These are phyloP conservation scores for Malania oleifera DNA, from an alignment of 164 flowering plant genomes.

Conservation along the genomic window DNA sequence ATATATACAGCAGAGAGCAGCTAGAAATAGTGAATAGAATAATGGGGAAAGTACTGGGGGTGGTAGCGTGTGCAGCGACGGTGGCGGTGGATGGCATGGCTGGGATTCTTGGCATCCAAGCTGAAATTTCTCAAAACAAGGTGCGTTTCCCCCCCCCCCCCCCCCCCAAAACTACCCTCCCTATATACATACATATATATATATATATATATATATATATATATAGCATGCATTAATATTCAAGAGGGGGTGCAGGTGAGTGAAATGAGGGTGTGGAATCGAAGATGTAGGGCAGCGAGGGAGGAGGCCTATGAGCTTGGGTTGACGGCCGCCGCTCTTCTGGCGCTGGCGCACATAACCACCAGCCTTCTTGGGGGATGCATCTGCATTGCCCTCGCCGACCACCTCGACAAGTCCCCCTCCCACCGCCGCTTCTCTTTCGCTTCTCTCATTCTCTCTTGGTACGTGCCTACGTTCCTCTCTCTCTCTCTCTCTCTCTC, in stretches of 20 bases:
- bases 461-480: conserved; percentile 4
- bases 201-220: too few species aligned
- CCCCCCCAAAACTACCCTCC: too few species aligned
- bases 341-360: conserved; percentile 6
- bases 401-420: conserved; percentile 1
- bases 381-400: conserved; percentile 7
- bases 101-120: conserved; percentile 7
- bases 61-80: neutral
- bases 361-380: conserved; percentile 6
- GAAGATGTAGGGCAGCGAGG: neutral
- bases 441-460: conserved; percentile 10
- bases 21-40: neutral
- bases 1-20: neutral
- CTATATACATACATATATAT: too few species aligned
- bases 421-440: neutral
- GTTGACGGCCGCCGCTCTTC: neutral
- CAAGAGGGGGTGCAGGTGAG: too few species aligned
- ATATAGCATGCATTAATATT: too few species aligned
- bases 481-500: too few species aligned
- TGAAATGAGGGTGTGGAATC: neutral
- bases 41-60: neutral
- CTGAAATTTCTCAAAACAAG: conserved; percentile 5
- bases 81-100: conserved; percentile 6
- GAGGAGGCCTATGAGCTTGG: conserved; percentile 3
- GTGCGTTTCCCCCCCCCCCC: neutral